Percentiles rank a stretch among this genome's conserved stretches.
Evolutionary conservation across 1,139 yeast genomes (phyloP).

Genomic region (Schizosaccharomyces versatilis): DNA sequence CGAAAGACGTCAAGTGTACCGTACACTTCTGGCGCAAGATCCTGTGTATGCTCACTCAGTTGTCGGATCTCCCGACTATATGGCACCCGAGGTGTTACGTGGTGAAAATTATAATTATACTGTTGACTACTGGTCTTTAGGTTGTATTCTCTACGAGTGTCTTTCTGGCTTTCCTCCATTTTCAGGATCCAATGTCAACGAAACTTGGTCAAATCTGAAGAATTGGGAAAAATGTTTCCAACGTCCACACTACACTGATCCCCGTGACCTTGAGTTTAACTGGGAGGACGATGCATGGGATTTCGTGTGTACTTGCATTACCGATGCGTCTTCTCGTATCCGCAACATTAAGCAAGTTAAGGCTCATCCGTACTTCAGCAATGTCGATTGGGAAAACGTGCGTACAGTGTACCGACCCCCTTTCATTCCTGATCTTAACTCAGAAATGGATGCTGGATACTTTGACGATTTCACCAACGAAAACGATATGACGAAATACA

Average conservation of each 20-base stretch:
- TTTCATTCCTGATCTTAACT: conserved; percentile 85
- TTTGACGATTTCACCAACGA: conserved; percentile 94
- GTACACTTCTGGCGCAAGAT: conserved; percentile 35
- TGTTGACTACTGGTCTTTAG: conserved; percentile 95
- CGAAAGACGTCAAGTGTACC: conserved; percentile 28
- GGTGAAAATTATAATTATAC: conserved; percentile 88
- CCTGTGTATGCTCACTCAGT: conserved; percentile 76
- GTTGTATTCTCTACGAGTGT: conserved; percentile 83
- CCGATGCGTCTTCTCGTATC: conserved; percentile 55
- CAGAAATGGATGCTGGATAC: conserved; percentile 95
- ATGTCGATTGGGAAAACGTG: conserved; percentile 53
- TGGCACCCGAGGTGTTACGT: conserved; percentile 93
- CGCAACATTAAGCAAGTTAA: conserved; percentile 62
- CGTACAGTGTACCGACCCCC: conserved; percentile 37
- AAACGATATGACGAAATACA: conserved; percentile 91
- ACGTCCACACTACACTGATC: conserved; percentile 42
- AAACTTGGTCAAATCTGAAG: conserved; percentile 80
- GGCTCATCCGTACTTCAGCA: conserved; percentile 59
- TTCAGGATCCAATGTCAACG: conserved; percentile 80
- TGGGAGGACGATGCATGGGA: conserved; percentile 75
- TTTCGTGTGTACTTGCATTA: conserved; percentile 50
- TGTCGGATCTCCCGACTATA: conserved; percentile 95
- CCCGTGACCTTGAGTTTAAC: conserved; percentile 11
- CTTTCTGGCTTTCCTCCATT: conserved; percentile 93
- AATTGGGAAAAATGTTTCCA: conserved; percentile 77